phyloP scores from a whole-genome alignment of 2,329 filamentous ascomycete genomes.

The Alternaria hordeiaustralica region DNA sequence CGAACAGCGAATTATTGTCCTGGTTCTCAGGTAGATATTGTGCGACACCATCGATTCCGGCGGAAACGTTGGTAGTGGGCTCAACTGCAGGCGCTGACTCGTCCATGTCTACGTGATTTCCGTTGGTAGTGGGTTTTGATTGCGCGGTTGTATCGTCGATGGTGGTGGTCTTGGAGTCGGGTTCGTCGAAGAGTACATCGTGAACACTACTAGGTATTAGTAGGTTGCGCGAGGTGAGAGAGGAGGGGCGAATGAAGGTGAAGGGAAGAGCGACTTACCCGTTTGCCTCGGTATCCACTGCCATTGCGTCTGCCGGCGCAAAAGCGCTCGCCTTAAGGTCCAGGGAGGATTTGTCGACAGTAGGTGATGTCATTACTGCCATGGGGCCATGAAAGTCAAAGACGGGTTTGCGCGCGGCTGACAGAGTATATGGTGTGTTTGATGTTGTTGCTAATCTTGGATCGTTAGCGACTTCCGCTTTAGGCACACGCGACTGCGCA shows the following conservation, averaged over 20 bases:
- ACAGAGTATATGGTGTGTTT: conserved; percentile 10
- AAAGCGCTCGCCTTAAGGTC: conserved; percentile 60
- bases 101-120: conserved; percentile 34
- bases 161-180: conserved; percentile 25
- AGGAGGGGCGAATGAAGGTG: conserved; percentile 9
- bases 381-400: conserved; percentile 46
- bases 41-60: conserved; percentile 53
- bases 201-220: conserved; percentile 36
- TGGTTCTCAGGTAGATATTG: conserved; percentile 52
- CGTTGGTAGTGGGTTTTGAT: conserved; percentile 39
- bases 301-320: conserved; percentile 58
- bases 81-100: conserved; percentile 35
- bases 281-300: conserved; percentile 61
- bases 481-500: conserved; percentile 23
- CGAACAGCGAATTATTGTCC: conserved; percentile 51
- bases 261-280: conserved; percentile 60
- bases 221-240: conserved; percentile 16
- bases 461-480: conserved; percentile 22
- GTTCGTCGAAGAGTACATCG: conserved; percentile 47
- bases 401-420: conserved; percentile 32
- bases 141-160: conserved; percentile 27
- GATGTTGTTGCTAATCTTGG: conserved; percentile 19
- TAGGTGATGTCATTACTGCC: conserved; percentile 50
- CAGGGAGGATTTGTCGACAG: conserved; percentile 46
- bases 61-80: conserved; percentile 50